Conservation (phyloP, 371 early-diverging fungal genomes). For the Haplosporangium sp. region DNA sequence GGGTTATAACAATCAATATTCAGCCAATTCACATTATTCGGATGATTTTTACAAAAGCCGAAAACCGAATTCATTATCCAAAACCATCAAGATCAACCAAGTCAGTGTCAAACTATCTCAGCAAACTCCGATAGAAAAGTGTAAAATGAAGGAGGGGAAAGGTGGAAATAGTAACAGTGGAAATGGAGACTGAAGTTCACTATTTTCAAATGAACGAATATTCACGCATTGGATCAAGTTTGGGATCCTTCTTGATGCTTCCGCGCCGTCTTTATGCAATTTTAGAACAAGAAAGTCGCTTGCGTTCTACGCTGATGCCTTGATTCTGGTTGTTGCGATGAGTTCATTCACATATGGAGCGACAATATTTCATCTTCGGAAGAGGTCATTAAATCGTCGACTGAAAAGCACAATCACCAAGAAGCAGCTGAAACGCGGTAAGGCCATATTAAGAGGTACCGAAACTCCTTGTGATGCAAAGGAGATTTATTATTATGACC, state of each 20-base stretch:
- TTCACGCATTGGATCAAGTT: conserved; percentile 47
- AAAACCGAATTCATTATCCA: conserved; percentile 13
- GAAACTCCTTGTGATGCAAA: not conserved
- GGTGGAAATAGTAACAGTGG: conserved; percentile 22
- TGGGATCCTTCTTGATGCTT: conserved; percentile 37
- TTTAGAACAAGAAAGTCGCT: conserved; percentile 24
- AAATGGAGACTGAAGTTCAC: conserved; percentile 20
- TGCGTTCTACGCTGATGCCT: conserved; percentile 26
- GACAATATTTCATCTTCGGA: conserved; percentile 31
- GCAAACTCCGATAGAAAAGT: conserved; percentile 22
- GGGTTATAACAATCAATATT: conserved; percentile 13
- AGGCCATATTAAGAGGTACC: not conserved
- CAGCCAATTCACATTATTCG: conserved; percentile 28
- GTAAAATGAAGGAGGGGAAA: conserved; percentile 18
- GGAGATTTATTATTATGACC: conserved; percentile 37
- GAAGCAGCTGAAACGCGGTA: conserved; percentile 9
- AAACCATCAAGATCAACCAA: conserved; percentile 6
- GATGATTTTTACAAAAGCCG: conserved; percentile 18
- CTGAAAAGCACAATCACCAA: conserved; percentile 11
- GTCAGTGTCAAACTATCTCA: conserved; percentile 19
- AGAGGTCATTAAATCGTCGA: conserved; percentile 29
- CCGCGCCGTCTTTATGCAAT: conserved; percentile 39
- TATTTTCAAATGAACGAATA: conserved; percentile 46
- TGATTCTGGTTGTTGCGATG: conserved; percentile 31
- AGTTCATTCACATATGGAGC: conserved; percentile 28